A percentile compares a stretch with the other conserved stretches of the same genome.
Evolutionary conservation across 805 yeast genomes (phyloP).

Genomic region (Grigorovia jiainica): DNA sequence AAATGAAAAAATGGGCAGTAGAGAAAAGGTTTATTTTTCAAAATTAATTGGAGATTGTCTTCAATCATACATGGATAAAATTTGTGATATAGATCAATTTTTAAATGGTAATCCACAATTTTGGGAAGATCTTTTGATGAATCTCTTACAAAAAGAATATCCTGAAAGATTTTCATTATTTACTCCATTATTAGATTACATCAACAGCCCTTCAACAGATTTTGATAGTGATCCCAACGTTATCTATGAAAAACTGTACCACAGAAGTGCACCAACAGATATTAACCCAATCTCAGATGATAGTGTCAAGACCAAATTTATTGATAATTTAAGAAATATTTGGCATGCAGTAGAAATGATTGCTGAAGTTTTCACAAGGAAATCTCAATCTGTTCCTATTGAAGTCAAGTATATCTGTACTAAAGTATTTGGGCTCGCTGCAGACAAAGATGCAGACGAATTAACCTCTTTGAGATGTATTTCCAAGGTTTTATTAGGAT

Average conservation of each 20-base stretch:
- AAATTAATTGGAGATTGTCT: conserved; percentile 45
- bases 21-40: conserved; percentile 65
- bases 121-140: conserved; percentile 36
- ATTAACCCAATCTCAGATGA: conserved; percentile 76
- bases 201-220: conserved; percentile 36
- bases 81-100: conserved; percentile 17
- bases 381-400: conserved; percentile 40
- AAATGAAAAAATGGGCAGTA: conserved; percentile 26
- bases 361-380: conserved; percentile 36
- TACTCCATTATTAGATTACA: conserved; percentile 29
- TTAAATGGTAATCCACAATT: conserved; percentile 23
- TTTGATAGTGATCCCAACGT: conserved; percentile 74
- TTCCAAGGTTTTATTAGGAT: conserved; percentile 26
- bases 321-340: conserved; percentile 60
- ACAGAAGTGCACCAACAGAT: conserved; percentile 32
- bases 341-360: conserved; percentile 63
- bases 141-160: conserved; percentile 33
- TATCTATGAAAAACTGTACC: conserved; percentile 39
- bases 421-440: conserved; percentile 32
- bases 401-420: conserved; percentile 50
- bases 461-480: conserved; percentile 57
- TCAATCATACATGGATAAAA: conserved; percentile 31
- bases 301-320: conserved; percentile 60
- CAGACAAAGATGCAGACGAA: conserved; percentile 46
- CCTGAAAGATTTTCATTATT: conserved; percentile 27